phyloP scores from a whole-genome alignment of 345 rosid species.

The Melaleuca quinquenervia region DNA sequence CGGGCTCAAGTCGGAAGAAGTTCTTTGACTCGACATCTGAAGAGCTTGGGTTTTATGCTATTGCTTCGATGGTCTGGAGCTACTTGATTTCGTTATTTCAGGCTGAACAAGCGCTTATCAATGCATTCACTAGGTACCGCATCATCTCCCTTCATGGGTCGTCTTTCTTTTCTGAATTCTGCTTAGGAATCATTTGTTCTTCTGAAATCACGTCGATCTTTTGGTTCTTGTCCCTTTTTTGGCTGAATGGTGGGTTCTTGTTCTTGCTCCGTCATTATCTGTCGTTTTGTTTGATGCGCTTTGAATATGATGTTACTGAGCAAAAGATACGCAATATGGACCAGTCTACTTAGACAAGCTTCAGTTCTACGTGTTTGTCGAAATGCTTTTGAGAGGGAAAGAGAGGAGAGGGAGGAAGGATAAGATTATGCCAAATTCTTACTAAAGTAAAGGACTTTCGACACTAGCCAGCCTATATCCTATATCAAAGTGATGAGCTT shows the following conservation, averaged over 20 bases:
- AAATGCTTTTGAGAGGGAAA: neutral
- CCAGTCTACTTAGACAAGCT: neutral
- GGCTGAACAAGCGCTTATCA: neutral
- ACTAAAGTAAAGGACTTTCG: neutral
- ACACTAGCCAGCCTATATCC: neutral
- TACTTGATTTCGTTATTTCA: neutral
- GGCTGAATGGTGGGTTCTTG: neutral
- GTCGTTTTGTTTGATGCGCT: neutral
- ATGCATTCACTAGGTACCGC: neutral
- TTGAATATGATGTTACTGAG: neutral
- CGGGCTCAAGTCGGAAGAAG: neutral
- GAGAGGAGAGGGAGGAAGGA: neutral
- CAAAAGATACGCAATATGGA: neutral
- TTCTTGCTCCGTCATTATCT: neutral
- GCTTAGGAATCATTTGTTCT: neutral
- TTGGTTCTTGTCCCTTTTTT: neutral
- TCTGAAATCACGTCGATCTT: neutral
- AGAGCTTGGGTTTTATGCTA: neutral
- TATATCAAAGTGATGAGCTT: neutral
- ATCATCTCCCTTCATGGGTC: neutral
- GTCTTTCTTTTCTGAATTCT: neutral
- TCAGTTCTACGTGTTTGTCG: neutral
- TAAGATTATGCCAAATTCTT: neutral
- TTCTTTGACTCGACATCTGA: neutral
- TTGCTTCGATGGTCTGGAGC: neutral